Conservation (phyloP, 2,329 filamentous ascomycete species). For the Talaromyces sp. region DNA sequence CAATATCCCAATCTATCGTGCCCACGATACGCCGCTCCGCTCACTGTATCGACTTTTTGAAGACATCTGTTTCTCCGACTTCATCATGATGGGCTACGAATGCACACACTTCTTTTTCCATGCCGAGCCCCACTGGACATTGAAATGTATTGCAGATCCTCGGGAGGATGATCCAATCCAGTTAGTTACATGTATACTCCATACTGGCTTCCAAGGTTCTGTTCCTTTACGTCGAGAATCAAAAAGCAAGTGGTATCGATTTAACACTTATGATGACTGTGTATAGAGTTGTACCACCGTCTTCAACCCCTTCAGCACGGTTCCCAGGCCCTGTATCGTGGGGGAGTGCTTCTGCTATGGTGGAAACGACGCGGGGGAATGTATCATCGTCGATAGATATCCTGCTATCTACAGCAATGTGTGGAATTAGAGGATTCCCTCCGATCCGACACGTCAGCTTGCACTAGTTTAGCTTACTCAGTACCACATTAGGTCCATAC, state of each 20-base stretch:
- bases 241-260: too few relatives aligned
- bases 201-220: too few relatives aligned
- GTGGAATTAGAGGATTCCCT: not conserved
- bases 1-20: not conserved
- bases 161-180: not conserved
- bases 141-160: not conserved
- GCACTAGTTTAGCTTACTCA: not conserved
- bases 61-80: not conserved
- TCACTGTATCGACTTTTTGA: not conserved
- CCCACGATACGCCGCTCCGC: not conserved
- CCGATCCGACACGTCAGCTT: not conserved
- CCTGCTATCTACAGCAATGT: too few relatives aligned
- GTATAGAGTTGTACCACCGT: too few relatives aligned
- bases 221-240: too few relatives aligned
- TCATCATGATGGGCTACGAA: not conserved
- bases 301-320: too few relatives aligned
- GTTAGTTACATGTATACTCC: too few relatives aligned
- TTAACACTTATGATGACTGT: too few relatives aligned
- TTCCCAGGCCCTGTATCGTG: too few relatives aligned
- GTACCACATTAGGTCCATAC: not conserved
- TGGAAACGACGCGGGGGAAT: too few relatives aligned
- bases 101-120: not conserved
- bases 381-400: too few relatives aligned
- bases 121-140: not conserved
- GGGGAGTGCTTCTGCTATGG: too few relatives aligned